These are phyloP conservation scores for Pyrrhoderma lamaoense DNA, from an alignment of 1,284 basidiomycete species.

Conservation along the genomic window DNA sequence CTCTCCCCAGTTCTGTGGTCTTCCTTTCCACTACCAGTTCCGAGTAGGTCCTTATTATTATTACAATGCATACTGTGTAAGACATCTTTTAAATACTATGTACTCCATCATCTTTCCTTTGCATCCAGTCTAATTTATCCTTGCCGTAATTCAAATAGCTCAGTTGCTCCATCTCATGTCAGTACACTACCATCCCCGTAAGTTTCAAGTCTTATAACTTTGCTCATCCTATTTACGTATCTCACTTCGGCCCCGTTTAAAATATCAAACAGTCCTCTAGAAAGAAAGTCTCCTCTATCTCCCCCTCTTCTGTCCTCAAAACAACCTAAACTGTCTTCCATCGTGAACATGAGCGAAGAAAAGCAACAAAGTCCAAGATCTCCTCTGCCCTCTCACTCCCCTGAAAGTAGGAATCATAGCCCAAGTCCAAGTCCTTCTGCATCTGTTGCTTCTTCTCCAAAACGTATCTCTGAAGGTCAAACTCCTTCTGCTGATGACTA, in stretches of 20 bases:
- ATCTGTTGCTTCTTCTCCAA: constrained; percentile 34
- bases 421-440: constrained; percentile 25
- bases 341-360: not conserved
- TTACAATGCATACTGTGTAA: no score
- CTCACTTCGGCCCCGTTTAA: not conserved
- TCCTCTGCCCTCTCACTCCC: not conserved
- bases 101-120: no score
- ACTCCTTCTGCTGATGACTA: constrained; percentile 8
- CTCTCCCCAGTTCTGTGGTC: no score
- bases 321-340: not conserved
- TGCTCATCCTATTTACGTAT: not conserved
- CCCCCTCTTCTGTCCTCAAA: not conserved
- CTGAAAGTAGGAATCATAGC: not conserved
- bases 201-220: not conserved
- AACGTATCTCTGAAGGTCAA: constrained; percentile 3
- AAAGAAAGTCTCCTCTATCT: constrained; percentile 2
- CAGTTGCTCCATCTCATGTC: not conserved
- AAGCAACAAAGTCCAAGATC: not conserved
- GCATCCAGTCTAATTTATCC: not conserved
- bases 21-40: no score
- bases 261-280: not conserved
- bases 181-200: constrained; percentile 1
- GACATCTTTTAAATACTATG: no score
- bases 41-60: no score
- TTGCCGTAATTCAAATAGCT: not conserved